phyloP scores from a whole-genome alignment of 805 yeast genomes.

The Starmerella scarabaei region DNA sequence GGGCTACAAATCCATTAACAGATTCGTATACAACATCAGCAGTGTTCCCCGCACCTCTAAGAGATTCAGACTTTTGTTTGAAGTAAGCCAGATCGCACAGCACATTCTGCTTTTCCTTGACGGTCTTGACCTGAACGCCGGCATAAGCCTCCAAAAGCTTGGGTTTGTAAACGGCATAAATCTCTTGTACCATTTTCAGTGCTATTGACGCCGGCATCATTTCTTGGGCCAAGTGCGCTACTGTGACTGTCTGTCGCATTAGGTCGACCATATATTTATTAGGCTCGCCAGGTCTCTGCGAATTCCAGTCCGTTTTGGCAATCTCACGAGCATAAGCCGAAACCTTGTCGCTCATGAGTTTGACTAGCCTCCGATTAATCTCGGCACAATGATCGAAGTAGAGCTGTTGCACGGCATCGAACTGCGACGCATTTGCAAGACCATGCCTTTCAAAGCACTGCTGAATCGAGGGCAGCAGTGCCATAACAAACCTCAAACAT shows the following conservation, averaged over 20 bases:
- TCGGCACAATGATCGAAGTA: slow-evolving; percentile 52
- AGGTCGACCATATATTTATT: slow-evolving; percentile 53
- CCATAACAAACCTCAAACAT: slow-evolving; percentile 39
- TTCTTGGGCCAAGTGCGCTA: slow-evolving; percentile 45
- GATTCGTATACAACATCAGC: slow-evolving; percentile 53
- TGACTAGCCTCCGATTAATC: slow-evolving; percentile 48
- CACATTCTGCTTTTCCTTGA: slow-evolving; percentile 35
- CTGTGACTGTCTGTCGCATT: slow-evolving; percentile 54
- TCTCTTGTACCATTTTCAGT: slow-evolving; percentile 24
- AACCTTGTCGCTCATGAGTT: slow-evolving; percentile 57
- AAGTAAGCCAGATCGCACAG: slow-evolving; percentile 52
- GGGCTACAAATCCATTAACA: slow-evolving; percentile 34
- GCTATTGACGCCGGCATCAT: slow-evolving; percentile 35
- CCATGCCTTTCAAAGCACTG: slow-evolving; percentile 26
- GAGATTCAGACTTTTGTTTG: slow-evolving; percentile 44
- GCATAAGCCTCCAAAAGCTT: slow-evolving; percentile 41
- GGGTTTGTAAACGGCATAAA: slow-evolving; percentile 43
- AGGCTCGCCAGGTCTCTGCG: slow-evolving; percentile 33
- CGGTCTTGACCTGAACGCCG: slow-evolving; percentile 27
- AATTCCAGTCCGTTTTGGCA: slow-evolving; percentile 38
- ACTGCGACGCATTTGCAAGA: slow-evolving; percentile 6
- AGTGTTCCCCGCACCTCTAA: slow-evolving; percentile 48
- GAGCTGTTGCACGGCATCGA: slow-evolving; percentile 31
- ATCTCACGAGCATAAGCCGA: slow-evolving; percentile 39
- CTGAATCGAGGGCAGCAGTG: slow-evolving; percentile 29